Conservation (phyloP, 495 filamentous ascomycete species). For the Sphaerosporella brunnea region DNA sequence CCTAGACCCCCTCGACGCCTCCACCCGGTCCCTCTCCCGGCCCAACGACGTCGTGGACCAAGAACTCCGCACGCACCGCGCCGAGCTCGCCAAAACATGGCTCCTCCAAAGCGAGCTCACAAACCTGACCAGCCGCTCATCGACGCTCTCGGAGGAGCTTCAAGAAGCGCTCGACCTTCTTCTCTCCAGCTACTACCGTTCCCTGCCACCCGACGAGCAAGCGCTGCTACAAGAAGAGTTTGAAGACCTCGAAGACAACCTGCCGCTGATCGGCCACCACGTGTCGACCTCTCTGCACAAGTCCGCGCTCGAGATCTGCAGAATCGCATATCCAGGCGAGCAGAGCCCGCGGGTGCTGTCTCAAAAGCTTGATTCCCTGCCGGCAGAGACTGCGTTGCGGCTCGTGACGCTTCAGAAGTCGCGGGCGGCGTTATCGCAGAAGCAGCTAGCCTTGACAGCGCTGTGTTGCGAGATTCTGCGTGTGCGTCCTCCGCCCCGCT, state of each 20-base stretch:
- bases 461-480: slow-evolving; percentile 6
- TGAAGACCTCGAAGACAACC: slow-evolving; percentile 16
- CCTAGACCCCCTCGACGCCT: slow-evolving; percentile 19
- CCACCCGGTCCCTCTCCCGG: slow-evolving; percentile 13
- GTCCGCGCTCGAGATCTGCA: slow-evolving; percentile 12
- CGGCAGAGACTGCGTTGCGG: slow-evolving; percentile 21
- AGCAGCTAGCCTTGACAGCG: neutral
- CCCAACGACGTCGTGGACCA: slow-evolving; percentile 20
- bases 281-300: slow-evolving; percentile 13
- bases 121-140: slow-evolving; percentile 9
- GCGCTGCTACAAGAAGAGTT: slow-evolving; percentile 16
- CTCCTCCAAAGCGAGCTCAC: slow-evolving; percentile 16
- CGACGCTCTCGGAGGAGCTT: slow-evolving; percentile 19
- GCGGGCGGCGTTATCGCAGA: neutral
- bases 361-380: slow-evolving; percentile 18
- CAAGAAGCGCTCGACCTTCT: slow-evolving; percentile 22
- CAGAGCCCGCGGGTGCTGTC: slow-evolving; percentile 12
- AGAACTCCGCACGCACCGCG: slow-evolving; percentile 23
- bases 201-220: slow-evolving; percentile 1
- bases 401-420: slow-evolving; percentile 10
- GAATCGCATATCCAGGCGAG: slow-evolving; percentile 18
- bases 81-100: slow-evolving; percentile 22
- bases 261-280: slow-evolving; percentile 12
- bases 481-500: neutral
- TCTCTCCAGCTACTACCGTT: slow-evolving; percentile 5